These are phyloP conservation scores for Exophiala calicioides DNA, from an alignment of 2,329 filamentous ascomycete species.

Conservation along the genomic window DNA sequence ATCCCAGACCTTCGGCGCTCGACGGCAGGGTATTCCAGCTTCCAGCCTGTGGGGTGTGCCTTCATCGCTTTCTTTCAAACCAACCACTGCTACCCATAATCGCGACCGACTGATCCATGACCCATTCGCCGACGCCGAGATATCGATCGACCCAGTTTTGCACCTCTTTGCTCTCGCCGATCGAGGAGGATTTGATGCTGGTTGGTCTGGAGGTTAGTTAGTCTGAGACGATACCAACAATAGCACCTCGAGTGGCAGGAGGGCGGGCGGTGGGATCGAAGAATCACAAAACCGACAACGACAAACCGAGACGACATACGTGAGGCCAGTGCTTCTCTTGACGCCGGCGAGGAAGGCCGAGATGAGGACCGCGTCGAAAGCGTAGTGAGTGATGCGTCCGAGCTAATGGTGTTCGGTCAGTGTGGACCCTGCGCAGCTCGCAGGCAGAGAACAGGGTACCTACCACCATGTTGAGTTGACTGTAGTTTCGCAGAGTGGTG, in stretches of 20 bases:
- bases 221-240: constrained; percentile 46
- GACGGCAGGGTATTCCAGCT: not conserved
- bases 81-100: constrained; percentile 84
- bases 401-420: constrained; percentile 65
- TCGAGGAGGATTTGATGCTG: constrained; percentile 84
- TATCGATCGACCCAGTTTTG: constrained; percentile 92
- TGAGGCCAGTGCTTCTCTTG: constrained; percentile 94
- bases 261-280: too few species aligned
- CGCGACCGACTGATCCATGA: constrained; percentile 96
- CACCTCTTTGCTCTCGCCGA: constrained; percentile 79
- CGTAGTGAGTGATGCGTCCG: constrained; percentile 89
- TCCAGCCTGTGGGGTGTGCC: not conserved
- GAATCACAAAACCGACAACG: not conserved
- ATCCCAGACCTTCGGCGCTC: constrained; percentile 1
- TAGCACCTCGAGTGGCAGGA: not conserved
- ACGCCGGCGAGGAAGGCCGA: constrained; percentile 96
- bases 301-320: constrained; percentile 71
- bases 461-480: constrained; percentile 47
- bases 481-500: too few species aligned
- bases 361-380: constrained; percentile 91
- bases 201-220: constrained; percentile 38
- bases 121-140: constrained; percentile 91
- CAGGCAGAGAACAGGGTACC: too few species aligned
- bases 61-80: constrained; percentile 84
- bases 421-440: constrained; percentile 45